phyloP scores from a whole-genome alignment of 352 stramenopile genomes.

The Phytophthora foliorum region DNA sequence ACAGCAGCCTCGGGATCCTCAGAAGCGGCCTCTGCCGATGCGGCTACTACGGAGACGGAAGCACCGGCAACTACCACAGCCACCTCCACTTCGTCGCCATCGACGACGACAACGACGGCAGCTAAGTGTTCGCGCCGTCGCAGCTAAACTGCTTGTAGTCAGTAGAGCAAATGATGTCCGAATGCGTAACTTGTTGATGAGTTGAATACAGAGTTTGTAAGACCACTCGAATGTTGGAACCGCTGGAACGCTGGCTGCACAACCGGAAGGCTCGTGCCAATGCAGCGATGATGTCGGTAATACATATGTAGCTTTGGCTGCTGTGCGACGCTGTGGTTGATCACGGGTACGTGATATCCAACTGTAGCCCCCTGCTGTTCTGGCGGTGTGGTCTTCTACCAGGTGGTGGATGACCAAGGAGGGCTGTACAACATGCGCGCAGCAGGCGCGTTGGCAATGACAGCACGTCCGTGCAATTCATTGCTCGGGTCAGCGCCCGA shows the following conservation, averaged over 20 bases:
- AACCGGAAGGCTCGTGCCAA: neutral
- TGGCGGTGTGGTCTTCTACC: constrained; percentile 2
- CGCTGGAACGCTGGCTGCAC: constrained; percentile 7
- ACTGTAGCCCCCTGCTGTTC: constrained; percentile 14
- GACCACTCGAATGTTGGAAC: constrained; percentile 7
- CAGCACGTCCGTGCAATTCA: too few relatives aligned
- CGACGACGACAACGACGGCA: constrained; percentile 7
- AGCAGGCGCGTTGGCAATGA: too few relatives aligned
- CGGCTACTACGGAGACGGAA: constrained; percentile 25
- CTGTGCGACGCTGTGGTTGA: too few relatives aligned
- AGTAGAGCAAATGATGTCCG: constrained; percentile 22
- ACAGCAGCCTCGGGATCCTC: constrained; percentile 13
- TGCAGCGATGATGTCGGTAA: constrained; percentile 10
- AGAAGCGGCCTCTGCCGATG: constrained; percentile 3
- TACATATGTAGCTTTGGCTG: constrained; percentile 1
- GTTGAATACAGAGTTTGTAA: constrained; percentile 19
- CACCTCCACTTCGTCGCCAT: neutral
- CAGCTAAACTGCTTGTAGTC: constrained; percentile 12
- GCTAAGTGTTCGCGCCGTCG: constrained; percentile 31
- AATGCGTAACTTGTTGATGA: constrained; percentile 27
- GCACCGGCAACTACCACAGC: constrained; percentile 12
- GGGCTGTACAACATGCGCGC: too few relatives aligned
- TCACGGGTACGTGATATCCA: constrained; percentile 1
- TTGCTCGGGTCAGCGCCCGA: too few relatives aligned
- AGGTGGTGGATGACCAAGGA: constrained; percentile 23